Evolutionary conservation across 139 green algal species (phyloP).

Genomic region (Gonium pectorale): DNA sequence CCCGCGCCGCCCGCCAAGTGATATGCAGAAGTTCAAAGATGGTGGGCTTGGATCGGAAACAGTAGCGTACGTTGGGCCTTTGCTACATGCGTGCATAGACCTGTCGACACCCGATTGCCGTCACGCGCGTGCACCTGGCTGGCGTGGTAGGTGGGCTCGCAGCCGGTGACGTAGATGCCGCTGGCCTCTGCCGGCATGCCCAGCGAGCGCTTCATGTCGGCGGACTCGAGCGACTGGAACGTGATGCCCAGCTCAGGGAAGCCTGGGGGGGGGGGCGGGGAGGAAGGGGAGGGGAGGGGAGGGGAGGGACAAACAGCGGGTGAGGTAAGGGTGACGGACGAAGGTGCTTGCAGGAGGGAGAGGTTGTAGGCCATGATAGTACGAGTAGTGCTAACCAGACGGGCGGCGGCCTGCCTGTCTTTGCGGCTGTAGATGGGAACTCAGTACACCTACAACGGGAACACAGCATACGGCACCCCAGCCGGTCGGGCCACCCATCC

Average conservation of each 20-base stretch:
- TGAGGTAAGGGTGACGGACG: background rate
- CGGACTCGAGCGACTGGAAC: constrained; percentile 93
- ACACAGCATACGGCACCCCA: no score
- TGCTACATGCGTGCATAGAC: no score
- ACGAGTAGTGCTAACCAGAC: no score
- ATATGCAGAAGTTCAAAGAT: background rate
- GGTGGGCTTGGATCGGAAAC: no score
- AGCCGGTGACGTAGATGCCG: constrained; percentile 61
- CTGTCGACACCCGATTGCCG: no score
- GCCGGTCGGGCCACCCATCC: background rate
- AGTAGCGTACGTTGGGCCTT: background rate
- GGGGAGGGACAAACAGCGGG: background rate
- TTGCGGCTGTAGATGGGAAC: no score
- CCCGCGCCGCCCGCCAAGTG: no score
- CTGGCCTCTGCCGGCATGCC: constrained; percentile 63
- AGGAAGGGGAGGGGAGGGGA: background rate
- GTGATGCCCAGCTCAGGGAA: constrained; percentile 85
- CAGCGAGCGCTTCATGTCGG: constrained; percentile 69
- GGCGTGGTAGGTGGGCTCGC: constrained; percentile 58
- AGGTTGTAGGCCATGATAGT: no score
- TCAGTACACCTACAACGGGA: no score
- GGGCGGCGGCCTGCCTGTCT: no score
- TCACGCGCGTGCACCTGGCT: constrained; percentile 10
- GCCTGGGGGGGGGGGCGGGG: constrained; percentile 40
- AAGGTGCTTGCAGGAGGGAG: no score